phyloP scores from a whole-genome alignment of 2,329 filamentous ascomycete genomes.

The Colletotrichum chlorophyti region DNA sequence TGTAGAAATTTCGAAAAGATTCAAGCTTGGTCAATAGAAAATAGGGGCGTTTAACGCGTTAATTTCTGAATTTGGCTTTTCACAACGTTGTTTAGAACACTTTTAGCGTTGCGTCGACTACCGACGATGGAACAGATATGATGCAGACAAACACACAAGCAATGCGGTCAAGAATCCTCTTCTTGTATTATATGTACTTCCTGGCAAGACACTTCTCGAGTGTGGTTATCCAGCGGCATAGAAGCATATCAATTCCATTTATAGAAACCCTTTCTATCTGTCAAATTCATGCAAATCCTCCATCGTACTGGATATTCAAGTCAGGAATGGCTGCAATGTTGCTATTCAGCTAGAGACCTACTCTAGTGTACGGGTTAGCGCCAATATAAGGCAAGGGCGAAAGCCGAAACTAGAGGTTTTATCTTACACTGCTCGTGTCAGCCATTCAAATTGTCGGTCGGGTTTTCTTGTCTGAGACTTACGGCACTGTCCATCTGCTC shows the following conservation, averaged over 20 bases:
- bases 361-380: not conserved
- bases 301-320: not conserved
- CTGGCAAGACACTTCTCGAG: too few relatives aligned
- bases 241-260: not conserved
- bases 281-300: not conserved
- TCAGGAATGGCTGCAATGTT: not conserved
- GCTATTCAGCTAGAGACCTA: not conserved
- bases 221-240: too few relatives aligned
- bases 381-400: too few relatives aligned
- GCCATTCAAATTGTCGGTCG: not conserved
- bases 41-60: not conserved
- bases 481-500: not conserved
- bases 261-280: too few relatives aligned
- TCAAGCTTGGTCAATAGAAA: not conserved
- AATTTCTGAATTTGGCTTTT: too few relatives aligned
- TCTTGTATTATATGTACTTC: too few relatives aligned
- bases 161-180: too few relatives aligned
- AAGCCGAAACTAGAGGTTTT: not conserved
- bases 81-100: too few relatives aligned
- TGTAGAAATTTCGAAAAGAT: conserved; percentile 21
- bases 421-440: not conserved
- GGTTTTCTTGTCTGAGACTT: not conserved
- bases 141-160: too few relatives aligned
- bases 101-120: too few relatives aligned
- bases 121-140: too few relatives aligned